Evolutionary conservation across 495 filamentous ascomycete genomes (phyloP), one percentile per base, ranked within the genome.

Genomic region (Neurospora intermedia): DNA sequence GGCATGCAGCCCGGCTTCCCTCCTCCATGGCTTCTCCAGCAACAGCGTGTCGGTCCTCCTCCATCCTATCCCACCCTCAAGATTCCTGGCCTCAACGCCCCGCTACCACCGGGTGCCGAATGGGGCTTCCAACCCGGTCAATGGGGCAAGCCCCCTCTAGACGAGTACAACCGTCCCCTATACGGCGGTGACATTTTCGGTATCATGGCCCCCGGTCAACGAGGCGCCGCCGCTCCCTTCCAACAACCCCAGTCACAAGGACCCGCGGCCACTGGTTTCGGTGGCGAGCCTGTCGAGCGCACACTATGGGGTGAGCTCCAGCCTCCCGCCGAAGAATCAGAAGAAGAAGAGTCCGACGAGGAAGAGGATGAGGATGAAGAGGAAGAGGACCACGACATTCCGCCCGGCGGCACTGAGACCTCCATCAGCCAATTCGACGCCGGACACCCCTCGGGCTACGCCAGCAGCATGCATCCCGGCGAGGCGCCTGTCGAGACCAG

Each of bases 71-170:
- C 96, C 27, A 90, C 91, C 23, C 85, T 98, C 59, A 97, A 95
- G 79, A 94, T 99, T 69, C 92, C 96, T 8, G 96, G 96, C 40
- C 86, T 99, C 27, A 99, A 98, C 82, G 94, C 94, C n/a, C 93
- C 96, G 5, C 91, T 94, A 9, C 96, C 96, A 6, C 87, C 92
- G n/a, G 96, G 96, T n/a, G 94, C 91, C 11, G 87, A 89, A 77
- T 99, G 96, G 96, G 96, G 96, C 18, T 98, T 97, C 78, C 92
- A 94, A 76, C 94, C 96, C 39, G 96, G 96, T 54, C 94, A 95
- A 45, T 99, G 96, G 82, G 96, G 96, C 69, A 98, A 97, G 79
- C 96, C 96, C 4, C 96, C 96, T 3, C 89, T 96, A 0, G 94
- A 97, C 80, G 96, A 98, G 76, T 92, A 92, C 78, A 94, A 96